phyloP scores from a whole-genome alignment of 805 yeast genomes.

The Hanseniaspora occidentalis region DNA sequence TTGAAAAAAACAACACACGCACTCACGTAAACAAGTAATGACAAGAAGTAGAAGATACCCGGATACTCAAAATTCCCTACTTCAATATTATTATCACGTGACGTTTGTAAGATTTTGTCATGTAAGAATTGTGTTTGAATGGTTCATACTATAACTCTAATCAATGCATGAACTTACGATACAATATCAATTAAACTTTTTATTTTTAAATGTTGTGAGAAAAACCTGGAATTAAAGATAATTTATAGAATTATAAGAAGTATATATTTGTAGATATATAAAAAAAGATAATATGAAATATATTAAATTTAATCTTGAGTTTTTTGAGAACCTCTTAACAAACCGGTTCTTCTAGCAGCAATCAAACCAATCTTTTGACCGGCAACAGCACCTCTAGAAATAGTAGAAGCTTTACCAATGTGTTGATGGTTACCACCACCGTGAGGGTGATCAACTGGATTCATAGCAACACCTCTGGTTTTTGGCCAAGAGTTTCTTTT shows the following conservation, averaged over 20 bases:
- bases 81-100: no score
- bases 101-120: no score
- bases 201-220: no score
- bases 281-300: constrained; percentile 13
- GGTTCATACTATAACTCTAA: no score
- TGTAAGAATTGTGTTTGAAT: no score
- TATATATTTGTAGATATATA: constrained; percentile 7
- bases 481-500: constrained; percentile 99
- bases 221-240: no score
- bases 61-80: no score
- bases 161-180: no score
- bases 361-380: constrained; percentile 99
- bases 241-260: constrained; percentile 7
- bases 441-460: constrained; percentile 99
- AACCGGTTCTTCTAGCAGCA: constrained; percentile 99
- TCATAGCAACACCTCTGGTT: constrained; percentile 99
- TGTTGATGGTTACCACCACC: constrained; percentile 99
- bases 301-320: constrained; percentile 48
- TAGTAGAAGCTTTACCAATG: constrained; percentile 99
- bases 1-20: no score
- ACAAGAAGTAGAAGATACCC: no score
- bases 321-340: constrained; percentile 98
- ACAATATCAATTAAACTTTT: no score
- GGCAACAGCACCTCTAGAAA: constrained; percentile 97
- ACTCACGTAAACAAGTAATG: no score